Base-by-base conservation (phyloP, 2,329 filamentous ascomycete species). In the Exophiala lecanii-corni region DNA sequence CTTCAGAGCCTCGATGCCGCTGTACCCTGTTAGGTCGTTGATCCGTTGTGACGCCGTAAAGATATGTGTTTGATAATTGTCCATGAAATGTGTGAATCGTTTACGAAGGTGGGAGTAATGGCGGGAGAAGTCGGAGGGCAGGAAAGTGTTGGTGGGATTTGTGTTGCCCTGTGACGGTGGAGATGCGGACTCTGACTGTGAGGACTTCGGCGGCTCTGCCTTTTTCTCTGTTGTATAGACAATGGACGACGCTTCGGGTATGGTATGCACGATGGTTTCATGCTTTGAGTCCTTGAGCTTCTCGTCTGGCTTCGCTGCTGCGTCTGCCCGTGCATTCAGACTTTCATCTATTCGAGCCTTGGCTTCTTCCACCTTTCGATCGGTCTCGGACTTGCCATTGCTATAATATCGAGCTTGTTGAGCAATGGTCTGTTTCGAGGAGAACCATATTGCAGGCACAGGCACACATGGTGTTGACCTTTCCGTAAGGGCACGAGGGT, bases 1-100 rank as follows among this genome's bases (percentile, higher is more conserved):
- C 62, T 95, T 94, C 55, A 98, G 78, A 17, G 78, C 72, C 64
- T 96, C 89, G 63, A 98, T 97, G 32, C 84, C 81, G 1, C 86
- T 85, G 71, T 97, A 98, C 53, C 92, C 92, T 2, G 92, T 98
- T 41, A 96, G 79, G 58, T 89, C 87, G 66, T 96, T 98, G 65
- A 98, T 78, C 46, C 86, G 84, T 62, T 92, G 86, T 2, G 87
- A 87, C 3, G 89, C 89, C 39, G 84, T 77, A 52, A 95, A 84
- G 34, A 94, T 76, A 56, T 91, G 89, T 21, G 83, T 79, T 61
- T 97, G 88, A 15, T 96, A 64, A 51, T 86, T 82, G 68, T 98
- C 92, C 86, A 97, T 94, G 61, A 94, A 70, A 43, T 75, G 66
- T 36, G 77, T 79, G 61, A 92, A 79, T 42, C 74, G 71, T 55